A percentile compares a stretch with the other conserved stretches of the same genome.
phyloP scores from a whole-genome alignment of 2,329 filamentous ascomycete genomes.

The Fusarium buharicum region DNA sequence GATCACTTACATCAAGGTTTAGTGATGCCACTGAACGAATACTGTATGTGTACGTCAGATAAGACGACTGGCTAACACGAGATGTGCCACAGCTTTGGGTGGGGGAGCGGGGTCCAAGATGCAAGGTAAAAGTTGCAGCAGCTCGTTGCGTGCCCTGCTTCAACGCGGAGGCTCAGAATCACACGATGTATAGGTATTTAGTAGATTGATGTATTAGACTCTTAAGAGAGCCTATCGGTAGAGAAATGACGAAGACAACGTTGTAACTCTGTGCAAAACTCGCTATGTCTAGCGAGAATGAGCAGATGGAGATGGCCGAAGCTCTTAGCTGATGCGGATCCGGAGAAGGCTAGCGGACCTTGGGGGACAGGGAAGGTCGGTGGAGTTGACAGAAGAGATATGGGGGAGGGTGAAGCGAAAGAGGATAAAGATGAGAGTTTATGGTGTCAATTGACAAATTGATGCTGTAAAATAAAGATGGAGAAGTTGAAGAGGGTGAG shows the following conservation, averaged over 20 bases:
- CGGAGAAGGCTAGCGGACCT: conserved; percentile 26
- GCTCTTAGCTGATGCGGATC: conserved; percentile 30
- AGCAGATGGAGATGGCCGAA: conserved; percentile 7
- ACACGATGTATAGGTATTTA: conserved; percentile 22
- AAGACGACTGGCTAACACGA: conserved; percentile 43
- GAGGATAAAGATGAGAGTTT: neutral
- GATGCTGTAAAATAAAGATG: conserved; percentile 20
- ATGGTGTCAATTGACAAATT: conserved; percentile 25
- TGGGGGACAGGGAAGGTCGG: conserved; percentile 27
- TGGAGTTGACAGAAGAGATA: conserved; percentile 35
- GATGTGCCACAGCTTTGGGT: conserved; percentile 40
- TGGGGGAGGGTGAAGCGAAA: conserved; percentile 17
- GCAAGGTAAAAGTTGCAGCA: conserved; percentile 43
- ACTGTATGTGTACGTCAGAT: conserved; percentile 46
- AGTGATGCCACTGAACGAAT: conserved; percentile 38
- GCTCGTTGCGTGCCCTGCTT: conserved; percentile 34
- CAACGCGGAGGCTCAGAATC: conserved; percentile 19
- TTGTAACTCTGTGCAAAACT: neutral
- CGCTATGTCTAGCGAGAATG: neutral
- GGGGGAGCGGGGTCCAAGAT: conserved; percentile 43
- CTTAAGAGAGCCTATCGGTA: neutral
- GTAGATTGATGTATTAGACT: neutral
- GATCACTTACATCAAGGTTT: conserved; percentile 44
- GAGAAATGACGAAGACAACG: neutral
- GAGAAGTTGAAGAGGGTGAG: conserved; percentile 1